phyloP scores from a whole-genome alignment of 306 rosid species.

The Cyclanthera cordifolia region DNA sequence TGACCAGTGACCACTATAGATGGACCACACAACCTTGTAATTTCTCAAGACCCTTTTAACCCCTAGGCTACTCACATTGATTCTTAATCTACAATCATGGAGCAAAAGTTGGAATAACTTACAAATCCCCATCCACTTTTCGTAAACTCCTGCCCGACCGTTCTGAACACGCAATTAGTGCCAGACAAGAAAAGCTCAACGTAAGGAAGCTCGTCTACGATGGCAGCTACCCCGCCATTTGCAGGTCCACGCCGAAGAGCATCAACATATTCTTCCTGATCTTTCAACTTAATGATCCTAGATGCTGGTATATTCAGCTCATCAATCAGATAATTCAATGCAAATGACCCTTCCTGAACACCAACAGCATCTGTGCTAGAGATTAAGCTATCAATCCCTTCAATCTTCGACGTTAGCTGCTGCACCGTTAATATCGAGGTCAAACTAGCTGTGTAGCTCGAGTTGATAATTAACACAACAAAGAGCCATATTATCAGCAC shows the following conservation, averaged over 20 bases:
- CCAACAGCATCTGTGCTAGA: conserved; percentile 56
- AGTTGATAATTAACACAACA: conserved; percentile 78
- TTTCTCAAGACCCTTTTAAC: no score
- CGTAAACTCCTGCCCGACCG: conserved; percentile 75
- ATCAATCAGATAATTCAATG: conserved; percentile 39
- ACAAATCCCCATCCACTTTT: conserved; percentile 92
- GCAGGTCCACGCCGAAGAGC: conserved; percentile 52
- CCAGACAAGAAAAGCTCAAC: conserved; percentile 46
- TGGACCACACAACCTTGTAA: no score
- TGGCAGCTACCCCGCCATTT: conserved; percentile 66
- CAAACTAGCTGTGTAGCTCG: conserved; percentile 92
- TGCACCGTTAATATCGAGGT: conserved; percentile 79
- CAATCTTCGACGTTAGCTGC: conserved; percentile 56
- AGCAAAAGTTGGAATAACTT: conserved; percentile 24
- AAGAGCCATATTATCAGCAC: conserved; percentile 81
- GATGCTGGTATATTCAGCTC: conserved; percentile 57
- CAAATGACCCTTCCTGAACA: conserved; percentile 71
- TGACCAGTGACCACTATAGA: no score
- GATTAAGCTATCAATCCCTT: conserved; percentile 63
- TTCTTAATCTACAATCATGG: neutral
- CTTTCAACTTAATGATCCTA: conserved; percentile 45
- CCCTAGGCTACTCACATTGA: no score
- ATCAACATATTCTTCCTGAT: conserved; percentile 29
- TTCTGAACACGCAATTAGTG: conserved; percentile 43
- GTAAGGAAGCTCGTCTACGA: conserved; percentile 85